Conservation (phyloP, 345 rosid species). For the Toxicodendron radicans region DNA sequence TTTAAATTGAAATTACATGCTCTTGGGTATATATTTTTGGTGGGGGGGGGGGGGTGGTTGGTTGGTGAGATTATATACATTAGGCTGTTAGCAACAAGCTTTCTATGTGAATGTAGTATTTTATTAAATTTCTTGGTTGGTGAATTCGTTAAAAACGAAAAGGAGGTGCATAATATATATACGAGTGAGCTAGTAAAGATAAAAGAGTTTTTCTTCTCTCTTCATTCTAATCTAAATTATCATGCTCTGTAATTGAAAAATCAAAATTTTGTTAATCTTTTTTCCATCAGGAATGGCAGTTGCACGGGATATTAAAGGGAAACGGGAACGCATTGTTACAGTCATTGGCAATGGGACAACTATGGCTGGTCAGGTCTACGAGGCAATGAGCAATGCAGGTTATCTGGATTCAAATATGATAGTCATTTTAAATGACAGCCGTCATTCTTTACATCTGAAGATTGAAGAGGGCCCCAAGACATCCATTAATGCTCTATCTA, state of each 20-base stretch:
- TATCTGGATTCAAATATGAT: conserved; percentile 88
- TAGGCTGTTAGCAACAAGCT: neutral
- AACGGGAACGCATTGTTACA: conserved; percentile 66
- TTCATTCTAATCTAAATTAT: neutral
- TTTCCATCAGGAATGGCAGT: conserved; percentile 74
- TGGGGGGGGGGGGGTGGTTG: too few species aligned
- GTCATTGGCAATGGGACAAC: conserved; percentile 81
- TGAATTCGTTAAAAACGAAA: neutral
- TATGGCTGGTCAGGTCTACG: conserved; percentile 91
- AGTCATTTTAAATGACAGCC: conserved; percentile 84
- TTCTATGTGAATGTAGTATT: neutral
- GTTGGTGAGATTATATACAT: neutral
- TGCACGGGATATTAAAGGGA: conserved; percentile 89
- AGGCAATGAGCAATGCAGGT: conserved; percentile 96
- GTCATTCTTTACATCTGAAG: conserved; percentile 73
- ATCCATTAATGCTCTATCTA: conserved; percentile 75
- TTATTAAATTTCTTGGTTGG: neutral
- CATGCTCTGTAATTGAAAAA: conserved; percentile 12
- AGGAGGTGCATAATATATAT: neutral
- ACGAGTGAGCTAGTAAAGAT: neutral
- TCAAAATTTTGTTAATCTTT: neutral
- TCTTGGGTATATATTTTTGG: neutral
- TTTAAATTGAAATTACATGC: neutral
- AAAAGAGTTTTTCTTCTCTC: neutral
- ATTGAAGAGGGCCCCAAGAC: conserved; percentile 71